A percentile compares a stretch with the other conserved stretches of the same genome.
Conservation (phyloP, 352 stramenopile species). For the Pythium sp. region DNA sequence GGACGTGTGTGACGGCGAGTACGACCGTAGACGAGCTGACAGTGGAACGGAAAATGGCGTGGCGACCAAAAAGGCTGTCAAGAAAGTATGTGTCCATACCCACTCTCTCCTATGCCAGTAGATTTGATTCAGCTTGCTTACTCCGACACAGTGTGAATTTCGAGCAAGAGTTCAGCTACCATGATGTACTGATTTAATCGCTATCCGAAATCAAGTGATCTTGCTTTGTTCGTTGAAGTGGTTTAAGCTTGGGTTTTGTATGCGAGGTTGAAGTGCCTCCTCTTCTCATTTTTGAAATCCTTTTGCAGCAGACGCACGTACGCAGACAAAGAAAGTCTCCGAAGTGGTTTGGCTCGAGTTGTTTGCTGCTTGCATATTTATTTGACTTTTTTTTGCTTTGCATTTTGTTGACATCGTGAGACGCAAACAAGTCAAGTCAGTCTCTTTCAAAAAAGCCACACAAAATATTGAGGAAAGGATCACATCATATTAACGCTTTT, state of each 20-base stretch:
- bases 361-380: neutral
- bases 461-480: neutral
- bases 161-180: neutral
- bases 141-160: neutral
- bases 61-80: neutral
- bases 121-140: neutral
- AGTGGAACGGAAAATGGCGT: too few species aligned
- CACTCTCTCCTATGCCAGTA: neutral
- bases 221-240: neutral
- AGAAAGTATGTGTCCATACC: neutral
- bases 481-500: neutral
- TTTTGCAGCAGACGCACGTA: neutral
- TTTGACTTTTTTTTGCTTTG: neutral
- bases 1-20: neutral
- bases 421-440: neutral
- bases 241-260: neutral
- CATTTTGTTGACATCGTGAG: neutral
- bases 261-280: neutral
- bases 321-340: conserved; percentile 1
- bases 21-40: neutral
- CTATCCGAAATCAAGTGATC: neutral
- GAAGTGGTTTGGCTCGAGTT: neutral
- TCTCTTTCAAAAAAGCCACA: neutral
- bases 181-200: neutral
- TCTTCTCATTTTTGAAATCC: neutral